Conservation (phyloP, 345 rosid species). For the Bruguiera gymnorhiza region DNA sequence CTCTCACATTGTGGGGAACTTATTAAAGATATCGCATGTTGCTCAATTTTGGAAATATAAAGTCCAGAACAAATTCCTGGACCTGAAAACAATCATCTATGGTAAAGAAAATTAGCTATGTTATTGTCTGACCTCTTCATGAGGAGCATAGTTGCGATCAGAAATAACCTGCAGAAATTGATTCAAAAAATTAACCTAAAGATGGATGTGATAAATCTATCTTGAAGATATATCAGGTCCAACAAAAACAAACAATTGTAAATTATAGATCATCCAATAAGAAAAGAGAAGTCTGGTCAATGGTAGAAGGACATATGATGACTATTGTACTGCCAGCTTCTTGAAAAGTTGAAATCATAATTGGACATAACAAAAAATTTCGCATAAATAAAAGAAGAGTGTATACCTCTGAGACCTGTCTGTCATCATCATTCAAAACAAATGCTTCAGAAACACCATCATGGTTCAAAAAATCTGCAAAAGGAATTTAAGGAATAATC, state of each 20-base stretch:
- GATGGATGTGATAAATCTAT: not conserved
- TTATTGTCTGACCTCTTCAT: conserved; percentile 61
- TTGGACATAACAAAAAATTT: conserved; percentile 4
- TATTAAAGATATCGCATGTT: not conserved
- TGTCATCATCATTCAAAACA: conserved; percentile 56
- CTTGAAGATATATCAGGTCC: not conserved
- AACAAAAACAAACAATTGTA: not conserved
- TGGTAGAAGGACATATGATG: not conserved
- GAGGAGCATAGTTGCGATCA: conserved; percentile 63
- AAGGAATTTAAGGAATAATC: conserved; percentile 63
- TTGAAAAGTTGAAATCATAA: not conserved
- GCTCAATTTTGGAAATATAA: not conserved
- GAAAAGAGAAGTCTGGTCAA: not conserved
- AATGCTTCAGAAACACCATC: conserved; percentile 65
- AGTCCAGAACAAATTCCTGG: not conserved
- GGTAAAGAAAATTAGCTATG: not conserved
- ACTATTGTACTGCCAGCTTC: no score
- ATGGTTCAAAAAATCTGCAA: conserved; percentile 91
- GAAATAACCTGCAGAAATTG: conserved; percentile 59
- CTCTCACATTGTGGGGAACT: not conserved
- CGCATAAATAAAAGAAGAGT: conserved; percentile 8
- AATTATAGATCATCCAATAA: no score
- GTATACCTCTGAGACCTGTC: conserved; percentile 62
- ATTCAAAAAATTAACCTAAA: conserved; percentile 5
- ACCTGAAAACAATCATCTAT: not conserved